These are phyloP conservation scores for Saturnispora gosingensis DNA, from an alignment of 805 yeast species.

Conservation along the genomic window DNA sequence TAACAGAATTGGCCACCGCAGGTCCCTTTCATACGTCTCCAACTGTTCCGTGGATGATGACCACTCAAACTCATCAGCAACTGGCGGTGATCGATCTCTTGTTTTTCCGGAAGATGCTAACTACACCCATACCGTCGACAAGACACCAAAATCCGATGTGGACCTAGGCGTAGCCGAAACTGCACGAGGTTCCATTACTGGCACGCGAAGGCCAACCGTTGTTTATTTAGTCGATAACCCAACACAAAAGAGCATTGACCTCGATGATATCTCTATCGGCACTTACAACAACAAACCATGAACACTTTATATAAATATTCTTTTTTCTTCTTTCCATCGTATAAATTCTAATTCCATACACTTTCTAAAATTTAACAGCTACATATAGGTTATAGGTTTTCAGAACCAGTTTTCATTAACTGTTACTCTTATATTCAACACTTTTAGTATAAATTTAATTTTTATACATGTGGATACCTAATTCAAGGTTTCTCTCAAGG, in stretches of 20 bases:
- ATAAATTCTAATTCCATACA: background rate
- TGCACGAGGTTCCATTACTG: background rate
- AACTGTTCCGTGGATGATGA: background rate
- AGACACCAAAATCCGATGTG: background rate
- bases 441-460: background rate
- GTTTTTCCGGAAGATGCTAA: background rate
- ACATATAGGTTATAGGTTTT: too few relatives aligned
- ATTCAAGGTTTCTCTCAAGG: slow-evolving; percentile 17
- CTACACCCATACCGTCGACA: background rate
- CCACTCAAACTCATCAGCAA: background rate
- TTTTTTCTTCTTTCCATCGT: background rate
- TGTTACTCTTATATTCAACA: background rate
- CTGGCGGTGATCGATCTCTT: background rate
- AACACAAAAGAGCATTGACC: background rate
- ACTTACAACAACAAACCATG: background rate
- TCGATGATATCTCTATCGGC: background rate
- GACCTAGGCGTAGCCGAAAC: background rate
- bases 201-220: background rate
- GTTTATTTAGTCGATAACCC: slow-evolving; percentile 3
- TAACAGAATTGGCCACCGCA: slow-evolving; percentile 1
- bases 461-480: background rate
- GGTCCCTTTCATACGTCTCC: background rate
- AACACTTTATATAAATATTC: background rate
- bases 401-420: too few relatives aligned
- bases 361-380: too few relatives aligned